These are phyloP conservation scores for Blastomyces parvus DNA, from an alignment of 2,329 filamentous ascomycete genomes.

Conservation along the genomic window DNA sequence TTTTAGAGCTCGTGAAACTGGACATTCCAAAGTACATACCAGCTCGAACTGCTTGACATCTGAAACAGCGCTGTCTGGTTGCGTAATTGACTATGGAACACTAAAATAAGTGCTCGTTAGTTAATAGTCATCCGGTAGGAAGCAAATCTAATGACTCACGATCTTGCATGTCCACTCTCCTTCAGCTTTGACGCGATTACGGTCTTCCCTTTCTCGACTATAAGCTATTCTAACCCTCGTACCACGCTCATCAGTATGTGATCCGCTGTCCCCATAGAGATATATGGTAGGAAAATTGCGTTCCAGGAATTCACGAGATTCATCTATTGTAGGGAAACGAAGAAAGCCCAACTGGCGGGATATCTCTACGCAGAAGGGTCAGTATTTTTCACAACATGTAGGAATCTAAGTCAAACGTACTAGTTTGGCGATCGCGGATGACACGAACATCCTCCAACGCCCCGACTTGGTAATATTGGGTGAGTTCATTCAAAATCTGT, in stretches of 20 bases:
- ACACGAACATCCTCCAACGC: slow-evolving; percentile 49
- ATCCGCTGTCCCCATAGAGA: slow-evolving; percentile 37
- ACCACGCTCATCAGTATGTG: slow-evolving; percentile 32
- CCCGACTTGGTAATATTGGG: slow-evolving; percentile 42
- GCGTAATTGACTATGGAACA: slow-evolving; percentile 50
- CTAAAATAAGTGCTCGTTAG: slow-evolving; percentile 26
- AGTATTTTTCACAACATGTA: slow-evolving; percentile 12
- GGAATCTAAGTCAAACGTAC: slow-evolving; percentile 26
- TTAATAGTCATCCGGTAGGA: background rate
- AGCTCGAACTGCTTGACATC: slow-evolving; percentile 47
- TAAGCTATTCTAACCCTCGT: slow-evolving; percentile 44
- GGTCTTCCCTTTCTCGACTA: slow-evolving; percentile 45
- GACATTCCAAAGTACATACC: slow-evolving; percentile 32
- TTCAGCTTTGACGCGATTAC: slow-evolving; percentile 39
- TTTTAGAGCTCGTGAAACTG: background rate
- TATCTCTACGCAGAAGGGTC: slow-evolving; percentile 33
- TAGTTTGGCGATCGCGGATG: slow-evolving; percentile 50
- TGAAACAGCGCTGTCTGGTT: slow-evolving; percentile 47
- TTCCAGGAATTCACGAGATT: slow-evolving; percentile 46
- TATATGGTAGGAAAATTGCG: slow-evolving; percentile 42
- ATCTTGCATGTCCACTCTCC: slow-evolving; percentile 50
- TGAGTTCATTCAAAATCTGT: slow-evolving; percentile 50
- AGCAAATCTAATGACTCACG: slow-evolving; percentile 27
- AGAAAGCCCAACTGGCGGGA: slow-evolving; percentile 50
- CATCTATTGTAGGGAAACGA: slow-evolving; percentile 42